Evolutionary conservation across 306 rosid species (phyloP).

Genomic region (Begonia loranthoides): DNA sequence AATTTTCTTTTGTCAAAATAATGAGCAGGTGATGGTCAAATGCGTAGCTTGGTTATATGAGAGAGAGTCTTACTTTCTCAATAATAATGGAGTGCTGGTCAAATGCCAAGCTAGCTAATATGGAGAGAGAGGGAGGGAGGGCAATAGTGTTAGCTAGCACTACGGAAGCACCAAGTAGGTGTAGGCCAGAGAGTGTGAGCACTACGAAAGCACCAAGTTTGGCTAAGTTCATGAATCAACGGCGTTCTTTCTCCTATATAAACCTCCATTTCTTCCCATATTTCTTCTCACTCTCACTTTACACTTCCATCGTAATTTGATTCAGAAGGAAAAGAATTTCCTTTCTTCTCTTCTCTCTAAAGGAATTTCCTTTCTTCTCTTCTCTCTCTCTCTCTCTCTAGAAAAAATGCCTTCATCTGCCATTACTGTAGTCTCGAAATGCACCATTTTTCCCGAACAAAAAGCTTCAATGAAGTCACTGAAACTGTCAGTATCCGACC

Average conservation of each 20-base stretch:
- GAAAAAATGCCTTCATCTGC: neutral
- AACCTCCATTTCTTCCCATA: neutral
- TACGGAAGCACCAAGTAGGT: neutral
- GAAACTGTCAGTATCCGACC: neutral
- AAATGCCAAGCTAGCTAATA: too few species aligned
- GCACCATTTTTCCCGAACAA: neutral
- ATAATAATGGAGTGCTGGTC: too few species aligned
- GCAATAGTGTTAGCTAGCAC: too few species aligned
- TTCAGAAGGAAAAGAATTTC: neutral
- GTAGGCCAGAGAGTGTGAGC: neutral
- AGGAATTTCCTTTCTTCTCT: neutral
- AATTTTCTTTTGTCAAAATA: too few species aligned
- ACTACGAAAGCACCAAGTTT: neutral
- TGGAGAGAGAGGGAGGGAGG: too few species aligned
- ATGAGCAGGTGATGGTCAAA: too few species aligned
- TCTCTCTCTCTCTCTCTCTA: neutral
- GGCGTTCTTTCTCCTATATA: neutral
- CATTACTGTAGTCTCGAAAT: slow-evolving; percentile 1
- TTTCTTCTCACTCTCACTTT: neutral
- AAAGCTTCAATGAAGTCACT: neutral
- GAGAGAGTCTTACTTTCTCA: too few species aligned
- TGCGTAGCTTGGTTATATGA: too few species aligned
- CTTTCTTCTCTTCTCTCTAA: neutral
- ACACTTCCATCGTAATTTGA: neutral
- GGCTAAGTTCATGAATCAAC: neutral